Base-by-base conservation (phyloP, 306 rosid species). In the Glycine latifolia region DNA sequence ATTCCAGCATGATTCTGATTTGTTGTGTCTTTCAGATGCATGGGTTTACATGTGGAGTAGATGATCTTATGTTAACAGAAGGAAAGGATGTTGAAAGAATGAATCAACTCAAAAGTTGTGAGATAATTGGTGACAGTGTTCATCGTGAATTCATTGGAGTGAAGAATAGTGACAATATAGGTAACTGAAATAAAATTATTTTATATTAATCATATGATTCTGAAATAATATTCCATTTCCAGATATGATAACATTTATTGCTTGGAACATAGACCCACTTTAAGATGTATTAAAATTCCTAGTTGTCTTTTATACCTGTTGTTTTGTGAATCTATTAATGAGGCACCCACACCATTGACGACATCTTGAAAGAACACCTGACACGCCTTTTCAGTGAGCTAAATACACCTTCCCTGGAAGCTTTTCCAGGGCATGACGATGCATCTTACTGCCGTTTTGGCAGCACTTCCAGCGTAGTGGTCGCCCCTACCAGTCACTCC, bases 11-110 rank as follows among this genome's bases (percentile, higher is more conserved):
- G 35, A 53, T 76, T 71, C 3, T 74, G 74, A 48, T 70, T 1
- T 81, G 56, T 83, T 66, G 52, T 47, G 60, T 86, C 63, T 31
- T 88, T 71, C 87, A 95, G 99, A 83, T 85, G 89, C 98, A 95
- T 63, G 98, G 97, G 43, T 91, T 93, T 89, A 95, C 98, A 4
- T 93, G 99, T 84, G 98, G 99, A 67, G 91, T 95, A 33, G 95
- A 93, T 54, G 99, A 95, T 90, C 99, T 93, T 86, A 89, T 95
- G 75, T 52, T 93, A 61, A 70, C 72, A 72, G 81, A 81, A 76
- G 85, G 71, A 77, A 95, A 84, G 74, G 99, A 95, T 84, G 17
- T 65, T 67, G 91, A 91, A 85, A 90, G 97, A 89, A 80, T 84
- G 86, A 79, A 85, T 73, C 89, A 90, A 80, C 96, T 95, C 47